Percentiles rank a stretch among this genome's conserved stretches.
phyloP scores from a whole-genome alignment of 1,139 yeast species.

The Kodamaea derodonti region DNA sequence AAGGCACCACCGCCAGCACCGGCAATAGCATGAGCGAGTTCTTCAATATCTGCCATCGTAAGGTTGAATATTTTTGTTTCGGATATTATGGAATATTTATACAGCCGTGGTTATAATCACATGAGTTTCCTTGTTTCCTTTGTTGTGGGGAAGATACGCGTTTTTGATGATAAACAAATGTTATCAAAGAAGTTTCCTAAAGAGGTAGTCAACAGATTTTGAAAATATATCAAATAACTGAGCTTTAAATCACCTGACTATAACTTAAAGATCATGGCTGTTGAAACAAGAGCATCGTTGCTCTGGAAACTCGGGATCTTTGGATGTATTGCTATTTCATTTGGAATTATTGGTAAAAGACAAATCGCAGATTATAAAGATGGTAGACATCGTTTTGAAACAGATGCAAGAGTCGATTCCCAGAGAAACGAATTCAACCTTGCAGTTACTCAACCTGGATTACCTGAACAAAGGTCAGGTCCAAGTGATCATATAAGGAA shows the following conservation, averaged over 20 bases:
- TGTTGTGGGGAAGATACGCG: neutral
- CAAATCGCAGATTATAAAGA: constrained; percentile 37
- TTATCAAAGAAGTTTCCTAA: too few species aligned
- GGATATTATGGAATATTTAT: neutral
- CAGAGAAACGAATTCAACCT: constrained; percentile 30
- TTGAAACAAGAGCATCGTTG: constrained; percentile 37
- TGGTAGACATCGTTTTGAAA: constrained; percentile 33
- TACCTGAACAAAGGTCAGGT: constrained; percentile 26
- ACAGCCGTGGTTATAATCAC: neutral
- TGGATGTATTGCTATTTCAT: constrained; percentile 27
- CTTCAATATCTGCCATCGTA: constrained; percentile 39
- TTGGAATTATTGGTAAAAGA: constrained; percentile 33
- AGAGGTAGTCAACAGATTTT: too few species aligned
- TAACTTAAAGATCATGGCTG: constrained; percentile 11
- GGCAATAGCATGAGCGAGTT: constrained; percentile 79
- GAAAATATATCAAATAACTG: too few species aligned
- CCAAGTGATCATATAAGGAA: constrained; percentile 29
- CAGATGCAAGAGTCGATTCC: constrained; percentile 36
- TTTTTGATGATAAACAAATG: neutral
- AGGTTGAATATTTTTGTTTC: neutral
- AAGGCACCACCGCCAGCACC: constrained; percentile 94
- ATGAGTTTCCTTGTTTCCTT: neutral
- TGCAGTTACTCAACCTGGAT: constrained; percentile 32
- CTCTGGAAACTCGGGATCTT: constrained; percentile 35
- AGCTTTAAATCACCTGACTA: neutral